Conservation (phyloP, 768 basidiomycete genomes). For the Pisolithus albus region DNA sequence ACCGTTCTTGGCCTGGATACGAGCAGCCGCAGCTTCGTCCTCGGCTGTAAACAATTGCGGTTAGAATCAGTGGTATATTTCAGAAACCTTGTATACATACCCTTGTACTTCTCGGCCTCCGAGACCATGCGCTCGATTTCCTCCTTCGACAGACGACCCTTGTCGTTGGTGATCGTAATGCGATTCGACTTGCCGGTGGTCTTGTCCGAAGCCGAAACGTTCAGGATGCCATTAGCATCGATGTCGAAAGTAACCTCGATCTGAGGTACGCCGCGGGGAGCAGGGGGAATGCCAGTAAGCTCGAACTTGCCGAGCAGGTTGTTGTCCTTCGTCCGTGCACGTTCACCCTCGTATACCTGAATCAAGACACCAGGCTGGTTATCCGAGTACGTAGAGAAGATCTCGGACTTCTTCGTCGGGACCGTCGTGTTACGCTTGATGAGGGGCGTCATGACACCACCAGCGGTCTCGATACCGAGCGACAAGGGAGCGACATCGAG, state of each 20-base stretch:
- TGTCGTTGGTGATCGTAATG: constrained; percentile 94
- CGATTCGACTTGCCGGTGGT: constrained; percentile 94
- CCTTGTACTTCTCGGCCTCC: constrained; percentile 91
- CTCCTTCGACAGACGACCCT: constrained; percentile 94
- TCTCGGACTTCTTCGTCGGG: constrained; percentile 97
- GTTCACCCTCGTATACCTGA: constrained; percentile 97
- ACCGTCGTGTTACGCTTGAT: constrained; percentile 99
- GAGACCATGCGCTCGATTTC: constrained; percentile 97
- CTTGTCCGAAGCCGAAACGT: constrained; percentile 94
- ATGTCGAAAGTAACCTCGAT: constrained; percentile 98
- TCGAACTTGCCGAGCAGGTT: constrained; percentile 98
- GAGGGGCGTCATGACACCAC: constrained; percentile 98
- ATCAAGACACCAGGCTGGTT: constrained; percentile 98
- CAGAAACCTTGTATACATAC: constrained; percentile 30
- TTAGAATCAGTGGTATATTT: constrained; percentile 4
- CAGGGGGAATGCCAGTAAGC: constrained; percentile 91
- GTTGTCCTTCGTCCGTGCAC: constrained; percentile 98
- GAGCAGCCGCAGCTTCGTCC: constrained; percentile 79
- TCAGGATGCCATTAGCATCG: constrained; percentile 93
- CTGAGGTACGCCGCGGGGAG: constrained; percentile 96
- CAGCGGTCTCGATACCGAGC: constrained; percentile 95
- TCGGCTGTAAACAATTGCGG: constrained; percentile 42
- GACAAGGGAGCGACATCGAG: constrained; percentile 91
- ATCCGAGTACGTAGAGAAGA: constrained; percentile 97
- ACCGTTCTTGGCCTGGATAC: constrained; percentile 82